These are phyloP conservation scores for Amphicarpaea edgeworthii DNA, from an alignment of 306 rosid genomes.

Conservation along the genomic window DNA sequence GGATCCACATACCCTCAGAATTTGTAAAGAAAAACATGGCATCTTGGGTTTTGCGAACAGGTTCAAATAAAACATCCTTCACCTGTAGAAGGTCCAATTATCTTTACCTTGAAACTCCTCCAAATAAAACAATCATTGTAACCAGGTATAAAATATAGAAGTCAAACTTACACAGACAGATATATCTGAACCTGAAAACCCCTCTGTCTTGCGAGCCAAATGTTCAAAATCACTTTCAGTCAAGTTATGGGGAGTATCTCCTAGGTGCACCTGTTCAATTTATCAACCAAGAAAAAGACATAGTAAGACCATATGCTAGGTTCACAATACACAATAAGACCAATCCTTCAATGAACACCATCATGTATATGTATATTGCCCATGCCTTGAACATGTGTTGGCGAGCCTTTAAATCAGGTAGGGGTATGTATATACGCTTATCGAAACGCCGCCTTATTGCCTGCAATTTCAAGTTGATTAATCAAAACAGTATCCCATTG, in stretches of 20 bases:
- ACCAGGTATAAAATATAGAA: constrained; percentile 24
- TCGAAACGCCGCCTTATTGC: constrained; percentile 99
- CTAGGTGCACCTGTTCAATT: constrained; percentile 89
- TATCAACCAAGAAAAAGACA: constrained; percentile 35
- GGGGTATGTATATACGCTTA: constrained; percentile 98
- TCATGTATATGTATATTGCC: constrained; percentile 35
- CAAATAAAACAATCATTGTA: constrained; percentile 7
- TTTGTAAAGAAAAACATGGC: constrained; percentile 88
- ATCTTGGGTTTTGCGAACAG: constrained; percentile 99
- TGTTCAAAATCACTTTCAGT: constrained; percentile 87
- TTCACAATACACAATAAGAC: constrained; percentile 23
- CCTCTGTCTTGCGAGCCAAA: constrained; percentile 83
- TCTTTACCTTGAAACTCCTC: constrained; percentile 23
- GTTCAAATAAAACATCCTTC: constrained; percentile 97
- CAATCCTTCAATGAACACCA: constrained; percentile 26
- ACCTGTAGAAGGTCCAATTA: constrained; percentile 61
- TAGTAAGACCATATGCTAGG: constrained; percentile 32
- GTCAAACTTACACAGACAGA: constrained; percentile 92
- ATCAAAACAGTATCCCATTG: constrained; percentile 38
- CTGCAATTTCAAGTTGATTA: constrained; percentile 60
- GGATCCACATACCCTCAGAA: constrained; percentile 78
- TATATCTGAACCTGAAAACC: constrained; percentile 97
- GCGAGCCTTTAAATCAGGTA: constrained; percentile 93
- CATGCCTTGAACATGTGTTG: constrained; percentile 96
- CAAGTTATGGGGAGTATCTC: constrained; percentile 96